Percentiles rank a stretch among this genome's conserved stretches.
Conservation (phyloP, 1,284 basidiomycete genomes). For the Boletus subluridellus region DNA sequence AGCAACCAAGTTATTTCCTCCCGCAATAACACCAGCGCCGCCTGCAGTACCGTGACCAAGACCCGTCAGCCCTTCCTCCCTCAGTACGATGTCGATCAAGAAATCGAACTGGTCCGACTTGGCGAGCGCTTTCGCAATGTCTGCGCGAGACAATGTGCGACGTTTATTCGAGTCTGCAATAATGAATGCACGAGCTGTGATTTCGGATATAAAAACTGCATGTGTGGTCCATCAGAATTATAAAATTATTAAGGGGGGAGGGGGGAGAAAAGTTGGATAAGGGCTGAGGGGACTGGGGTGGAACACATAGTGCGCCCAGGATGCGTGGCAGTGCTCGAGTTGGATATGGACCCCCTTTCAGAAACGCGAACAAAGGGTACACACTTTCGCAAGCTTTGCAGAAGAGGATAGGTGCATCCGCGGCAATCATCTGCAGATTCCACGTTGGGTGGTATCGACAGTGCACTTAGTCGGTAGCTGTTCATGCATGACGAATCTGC, state of each 20-base stretch:
- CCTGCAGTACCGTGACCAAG: constrained; percentile 14
- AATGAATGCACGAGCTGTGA: constrained; percentile 90
- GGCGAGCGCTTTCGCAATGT: constrained; percentile 85
- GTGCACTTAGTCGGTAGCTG: neutral
- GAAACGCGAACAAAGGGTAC: constrained; percentile 28
- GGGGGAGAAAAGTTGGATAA: too few relatives aligned
- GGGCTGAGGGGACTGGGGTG: neutral
- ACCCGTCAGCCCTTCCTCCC: constrained; percentile 56
- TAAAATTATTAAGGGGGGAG: too few relatives aligned
- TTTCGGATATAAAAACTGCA: constrained; percentile 90
- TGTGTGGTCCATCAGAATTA: constrained; percentile 1
- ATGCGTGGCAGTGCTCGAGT: constrained; percentile 2
- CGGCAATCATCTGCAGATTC: constrained; percentile 81
- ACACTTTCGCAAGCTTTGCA: constrained; percentile 95
- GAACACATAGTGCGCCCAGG: neutral
- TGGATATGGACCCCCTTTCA: neutral
- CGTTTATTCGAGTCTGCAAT: constrained; percentile 91
- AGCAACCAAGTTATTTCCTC: constrained; percentile 23
- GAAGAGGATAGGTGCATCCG: constrained; percentile 90
- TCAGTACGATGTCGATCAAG: constrained; percentile 86
- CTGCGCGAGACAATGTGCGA: constrained; percentile 83
- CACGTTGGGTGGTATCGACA: neutral
- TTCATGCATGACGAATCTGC: neutral
- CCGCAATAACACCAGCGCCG: neutral
- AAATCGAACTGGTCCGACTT: constrained; percentile 94